These are phyloP conservation scores for Acacia acuminata DNA, from an alignment of 306 rosid genomes.

Conservation along the genomic window DNA sequence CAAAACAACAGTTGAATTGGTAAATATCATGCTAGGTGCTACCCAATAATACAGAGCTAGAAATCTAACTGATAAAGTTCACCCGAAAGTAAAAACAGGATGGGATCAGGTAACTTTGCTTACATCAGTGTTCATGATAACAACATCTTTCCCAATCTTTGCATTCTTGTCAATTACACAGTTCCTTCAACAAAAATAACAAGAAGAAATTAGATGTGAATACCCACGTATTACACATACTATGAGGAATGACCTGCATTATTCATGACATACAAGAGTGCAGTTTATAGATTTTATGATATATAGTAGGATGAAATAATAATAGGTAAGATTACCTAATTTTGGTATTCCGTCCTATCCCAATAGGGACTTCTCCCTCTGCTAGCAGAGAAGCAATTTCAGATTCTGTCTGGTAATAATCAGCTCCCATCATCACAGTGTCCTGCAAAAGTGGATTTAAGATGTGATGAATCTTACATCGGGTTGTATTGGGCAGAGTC, in stretches of 20 bases:
- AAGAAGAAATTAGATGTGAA: constrained; percentile 11
- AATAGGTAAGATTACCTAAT: constrained; percentile 50
- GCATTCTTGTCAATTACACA: constrained; percentile 93
- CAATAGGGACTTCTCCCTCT: constrained; percentile 81
- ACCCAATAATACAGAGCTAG: not conserved
- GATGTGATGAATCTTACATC: constrained; percentile 3
- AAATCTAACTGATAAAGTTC: not conserved
- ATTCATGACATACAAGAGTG: not conserved
- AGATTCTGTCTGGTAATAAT: constrained; percentile 86
- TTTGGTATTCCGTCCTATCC: constrained; percentile 89
- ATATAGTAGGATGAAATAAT: not conserved
- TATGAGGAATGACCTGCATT: not conserved
- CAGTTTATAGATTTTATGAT: not conserved
- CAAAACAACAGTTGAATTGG: constrained; percentile 10
- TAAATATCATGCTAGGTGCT: not conserved
- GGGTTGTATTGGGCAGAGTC: not conserved
- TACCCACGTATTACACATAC: not conserved
- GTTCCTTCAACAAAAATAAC: constrained; percentile 52
- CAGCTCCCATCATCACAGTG: constrained; percentile 96
- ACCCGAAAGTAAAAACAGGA: not conserved
- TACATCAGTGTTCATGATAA: constrained; percentile 79
- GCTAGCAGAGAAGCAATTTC: constrained; percentile 87
- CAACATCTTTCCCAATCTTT: constrained; percentile 72
- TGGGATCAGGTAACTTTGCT: constrained; percentile 24
- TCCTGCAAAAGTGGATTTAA: constrained; percentile 47